These are phyloP conservation scores for Sclerotinia borealis DNA, from an alignment of 2,329 filamentous ascomycete genomes.

Conservation along the genomic window DNA sequence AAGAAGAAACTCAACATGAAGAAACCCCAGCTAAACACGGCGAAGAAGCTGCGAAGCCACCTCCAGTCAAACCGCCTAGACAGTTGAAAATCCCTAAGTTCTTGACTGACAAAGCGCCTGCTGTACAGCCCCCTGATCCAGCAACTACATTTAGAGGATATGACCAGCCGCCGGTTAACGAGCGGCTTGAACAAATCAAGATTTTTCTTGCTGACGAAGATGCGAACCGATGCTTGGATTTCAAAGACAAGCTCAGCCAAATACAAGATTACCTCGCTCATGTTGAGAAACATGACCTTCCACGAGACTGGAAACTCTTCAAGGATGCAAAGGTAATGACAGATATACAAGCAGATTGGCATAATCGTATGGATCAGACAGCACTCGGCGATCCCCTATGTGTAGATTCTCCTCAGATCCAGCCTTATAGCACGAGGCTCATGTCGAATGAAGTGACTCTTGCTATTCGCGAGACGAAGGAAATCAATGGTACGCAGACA, in stretches of 20 bases:
- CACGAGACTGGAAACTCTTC: slow-evolving; percentile 15
- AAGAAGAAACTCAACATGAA: background rate
- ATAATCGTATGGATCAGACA: slow-evolving; percentile 7
- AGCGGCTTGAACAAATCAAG: slow-evolving; percentile 31
- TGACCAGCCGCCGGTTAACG: slow-evolving; percentile 32
- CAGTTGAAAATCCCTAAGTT: slow-evolving; percentile 1
- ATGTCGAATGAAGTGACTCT: slow-evolving; percentile 13
- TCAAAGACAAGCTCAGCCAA: slow-evolving; percentile 34
- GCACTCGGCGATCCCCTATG: slow-evolving; percentile 2
- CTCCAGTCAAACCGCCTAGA: background rate
- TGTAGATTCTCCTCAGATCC: slow-evolving; percentile 5
- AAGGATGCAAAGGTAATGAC: slow-evolving; percentile 23
- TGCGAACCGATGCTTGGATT: slow-evolving; percentile 37
- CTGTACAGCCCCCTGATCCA: background rate
- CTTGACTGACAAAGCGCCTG: background rate
- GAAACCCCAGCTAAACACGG: background rate
- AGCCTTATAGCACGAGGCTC: slow-evolving; percentile 20
- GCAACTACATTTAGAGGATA: slow-evolving; percentile 20
- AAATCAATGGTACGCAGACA: slow-evolving; percentile 10
- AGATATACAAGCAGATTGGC: slow-evolving; percentile 24
- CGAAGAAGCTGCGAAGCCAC: background rate
- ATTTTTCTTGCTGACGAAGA: slow-evolving; percentile 48
- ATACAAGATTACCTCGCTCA: slow-evolving; percentile 26
- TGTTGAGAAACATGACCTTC: background rate
- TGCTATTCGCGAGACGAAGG: slow-evolving; percentile 12